A percentile compares a stretch with the other conserved stretches of the same genome.
These are phyloP conservation scores for Cystobasidium onofrii DNA, from an alignment of 768 basidiomycete genomes.

Conservation along the genomic window DNA sequence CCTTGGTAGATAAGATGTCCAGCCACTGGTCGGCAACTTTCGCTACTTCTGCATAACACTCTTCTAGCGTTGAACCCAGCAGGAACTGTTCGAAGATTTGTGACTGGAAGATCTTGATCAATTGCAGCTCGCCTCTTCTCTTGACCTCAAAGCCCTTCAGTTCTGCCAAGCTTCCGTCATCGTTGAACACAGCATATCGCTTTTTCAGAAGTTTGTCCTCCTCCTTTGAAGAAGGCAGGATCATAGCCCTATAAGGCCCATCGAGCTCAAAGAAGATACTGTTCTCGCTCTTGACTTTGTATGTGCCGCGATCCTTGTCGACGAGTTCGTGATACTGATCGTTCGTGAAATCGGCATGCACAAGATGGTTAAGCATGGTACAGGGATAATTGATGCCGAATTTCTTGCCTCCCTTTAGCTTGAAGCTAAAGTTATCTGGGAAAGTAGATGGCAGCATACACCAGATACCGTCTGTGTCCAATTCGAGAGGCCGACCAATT, in stretches of 20 bases:
- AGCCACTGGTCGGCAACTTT: slow-evolving; percentile 93
- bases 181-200: slow-evolving; percentile 97
- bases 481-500: slow-evolving; percentile 89
- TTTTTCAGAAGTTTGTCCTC: slow-evolving; percentile 98
- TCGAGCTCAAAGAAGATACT: slow-evolving; percentile 99
- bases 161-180: slow-evolving; percentile 93
- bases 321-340: slow-evolving; percentile 87
- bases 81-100: slow-evolving; percentile 97
- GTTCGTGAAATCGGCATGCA: slow-evolving; percentile 90
- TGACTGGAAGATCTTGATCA: slow-evolving; percentile 99
- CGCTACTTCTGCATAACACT: slow-evolving; percentile 91
- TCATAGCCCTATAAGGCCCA: slow-evolving; percentile 98
- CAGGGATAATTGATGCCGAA: slow-evolving; percentile 91
- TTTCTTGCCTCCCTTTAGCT: slow-evolving; percentile 74
- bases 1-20: slow-evolving; percentile 81
- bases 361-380: slow-evolving; percentile 98
- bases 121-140: slow-evolving; percentile 88
- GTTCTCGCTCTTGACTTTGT: slow-evolving; percentile 81
- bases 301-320: slow-evolving; percentile 73
- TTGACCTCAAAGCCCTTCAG: slow-evolving; percentile 99
- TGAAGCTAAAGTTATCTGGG: slow-evolving; percentile 93
- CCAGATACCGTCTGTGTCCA: slow-evolving; percentile 99
- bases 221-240: slow-evolving; percentile 95
- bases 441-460: slow-evolving; percentile 98
- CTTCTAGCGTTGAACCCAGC: slow-evolving; percentile 81